Evolutionary conservation across 1,284 basidiomycete species (phyloP).

Genomic region (Ceratobasidium theobromae): DNA sequence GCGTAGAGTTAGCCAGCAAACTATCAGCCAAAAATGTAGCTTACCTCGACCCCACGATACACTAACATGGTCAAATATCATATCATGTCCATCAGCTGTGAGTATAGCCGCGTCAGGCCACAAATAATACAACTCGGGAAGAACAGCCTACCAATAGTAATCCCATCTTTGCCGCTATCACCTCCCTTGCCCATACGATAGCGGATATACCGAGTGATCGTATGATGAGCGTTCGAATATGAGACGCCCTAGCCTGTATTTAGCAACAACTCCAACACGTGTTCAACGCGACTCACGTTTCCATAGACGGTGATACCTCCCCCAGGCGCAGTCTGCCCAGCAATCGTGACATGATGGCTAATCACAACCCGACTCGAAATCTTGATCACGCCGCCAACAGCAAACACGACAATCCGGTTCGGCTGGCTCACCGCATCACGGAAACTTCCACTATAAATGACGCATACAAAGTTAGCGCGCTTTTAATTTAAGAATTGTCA

Average conservation of each 20-base stretch:
- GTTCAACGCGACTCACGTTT: conserved; percentile 35
- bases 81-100: conserved; percentile 45
- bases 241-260: conserved; percentile 8
- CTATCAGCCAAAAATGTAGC: not conserved
- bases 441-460: conserved; percentile 42
- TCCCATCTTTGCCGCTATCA: conserved; percentile 44
- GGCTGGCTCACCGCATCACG: conserved; percentile 45
- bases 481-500: not conserved
- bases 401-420: conserved; percentile 45
- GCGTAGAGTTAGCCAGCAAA: not conserved
- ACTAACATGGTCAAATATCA: conserved; percentile 48
- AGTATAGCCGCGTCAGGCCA: no score
- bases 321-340: conserved; percentile 43
- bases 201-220: conserved; percentile 46
- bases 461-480: not conserved
- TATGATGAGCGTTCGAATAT: conserved; percentile 40
- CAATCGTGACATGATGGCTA: conserved; percentile 43
- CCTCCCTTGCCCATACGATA: conserved; percentile 45
- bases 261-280: not conserved
- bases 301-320: conserved; percentile 44
- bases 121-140: no score
- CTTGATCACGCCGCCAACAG: conserved; percentile 45
- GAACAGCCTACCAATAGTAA: conserved; percentile 8
- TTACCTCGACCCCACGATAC: conserved; percentile 45
- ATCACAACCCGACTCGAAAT: conserved; percentile 44